Evolutionary conservation across 2,329 filamentous ascomycete species (phyloP), one percentile per base, ranked within the genome.

Genomic region (Elsinoe necatrix): DNA sequence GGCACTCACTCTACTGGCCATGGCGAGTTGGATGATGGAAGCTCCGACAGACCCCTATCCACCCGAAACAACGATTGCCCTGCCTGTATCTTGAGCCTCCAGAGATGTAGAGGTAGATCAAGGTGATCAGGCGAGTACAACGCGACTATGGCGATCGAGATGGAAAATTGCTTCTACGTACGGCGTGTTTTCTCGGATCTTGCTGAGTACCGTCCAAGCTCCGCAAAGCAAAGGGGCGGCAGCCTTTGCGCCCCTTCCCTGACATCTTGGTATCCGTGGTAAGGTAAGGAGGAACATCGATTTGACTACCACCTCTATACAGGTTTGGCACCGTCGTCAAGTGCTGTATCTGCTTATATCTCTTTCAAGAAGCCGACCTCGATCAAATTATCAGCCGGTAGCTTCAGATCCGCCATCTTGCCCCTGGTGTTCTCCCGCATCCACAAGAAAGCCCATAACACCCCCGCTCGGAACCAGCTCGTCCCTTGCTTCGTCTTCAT

Each of bases 391-490:
- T 86, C 82, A 58, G 79, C 76, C 0, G 79, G 76, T 41, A 85
- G 69, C 50, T 78, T 71, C 58, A 86, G 68, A 62, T 83, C 82
- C 12, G 82, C 80, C 68, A 86, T 79, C 72, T 86, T 87, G 1
- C 80, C 77, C 54, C 83, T 71, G 11, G 80, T 82, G 61, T 85
- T 86, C 37, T 87, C 83, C 27, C 83, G 70, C 52, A 86, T 75
- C 73, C 82, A 86, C 58, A 87, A 67, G 60, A 86, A 87, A 0
- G 75, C 68, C 50, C 72, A 72, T 9, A 87, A 66, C 4, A 81
- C 50, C 0, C 76, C 57, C 42, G 70, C 73, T 11, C 80, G 72
- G 9, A 75, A 57, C 2, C 78, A 62, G 6, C 69, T 71, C 12
- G 71, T 75, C 1, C 68, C 71, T 0, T 61, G 47, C 45, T 56